These are phyloP conservation scores for Spergularia marina DNA, from an alignment of 148 eudicot genomes.

Conservation along the genomic window DNA sequence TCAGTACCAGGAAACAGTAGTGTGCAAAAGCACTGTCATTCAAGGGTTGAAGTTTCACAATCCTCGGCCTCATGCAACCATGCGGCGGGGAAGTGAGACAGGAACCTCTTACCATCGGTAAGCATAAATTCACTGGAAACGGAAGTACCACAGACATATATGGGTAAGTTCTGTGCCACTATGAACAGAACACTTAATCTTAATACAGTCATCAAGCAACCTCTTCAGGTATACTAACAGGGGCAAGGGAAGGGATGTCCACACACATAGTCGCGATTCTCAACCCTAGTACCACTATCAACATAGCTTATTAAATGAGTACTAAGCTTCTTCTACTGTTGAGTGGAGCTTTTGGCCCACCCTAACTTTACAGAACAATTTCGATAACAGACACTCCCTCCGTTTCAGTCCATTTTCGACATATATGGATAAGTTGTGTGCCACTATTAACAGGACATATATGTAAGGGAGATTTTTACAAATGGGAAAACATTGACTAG, in stretches of 20 bases:
- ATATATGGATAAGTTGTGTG: too few species aligned
- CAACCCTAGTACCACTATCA: not conserved
- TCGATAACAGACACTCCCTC: not conserved
- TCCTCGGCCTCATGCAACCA: not conserved
- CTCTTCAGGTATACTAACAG: not conserved
- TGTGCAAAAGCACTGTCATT: not conserved
- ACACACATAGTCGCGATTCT: not conserved
- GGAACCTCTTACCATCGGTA: too few species aligned
- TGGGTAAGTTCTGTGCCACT: too few species aligned
- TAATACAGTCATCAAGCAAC: too few species aligned
- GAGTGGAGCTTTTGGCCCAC: not conserved
- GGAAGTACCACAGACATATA: too few species aligned
- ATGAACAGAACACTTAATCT: too few species aligned
- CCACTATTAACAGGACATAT: too few species aligned
- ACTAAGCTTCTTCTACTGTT: not conserved
- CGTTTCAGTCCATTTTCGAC: too few species aligned
- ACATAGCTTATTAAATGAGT: not conserved
- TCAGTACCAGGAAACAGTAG: not conserved
- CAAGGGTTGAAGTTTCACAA: not conserved
- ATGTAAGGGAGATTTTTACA: too few species aligned
- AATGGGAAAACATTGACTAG: too few species aligned
- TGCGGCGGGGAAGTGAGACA: too few species aligned
- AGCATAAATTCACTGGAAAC: too few species aligned
- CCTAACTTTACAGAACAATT: not conserved
- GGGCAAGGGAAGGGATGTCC: not conserved